These are phyloP conservation scores for Phytophthora gonapodyides DNA, from an alignment of 352 stramenopile genomes.

Conservation along the genomic window DNA sequence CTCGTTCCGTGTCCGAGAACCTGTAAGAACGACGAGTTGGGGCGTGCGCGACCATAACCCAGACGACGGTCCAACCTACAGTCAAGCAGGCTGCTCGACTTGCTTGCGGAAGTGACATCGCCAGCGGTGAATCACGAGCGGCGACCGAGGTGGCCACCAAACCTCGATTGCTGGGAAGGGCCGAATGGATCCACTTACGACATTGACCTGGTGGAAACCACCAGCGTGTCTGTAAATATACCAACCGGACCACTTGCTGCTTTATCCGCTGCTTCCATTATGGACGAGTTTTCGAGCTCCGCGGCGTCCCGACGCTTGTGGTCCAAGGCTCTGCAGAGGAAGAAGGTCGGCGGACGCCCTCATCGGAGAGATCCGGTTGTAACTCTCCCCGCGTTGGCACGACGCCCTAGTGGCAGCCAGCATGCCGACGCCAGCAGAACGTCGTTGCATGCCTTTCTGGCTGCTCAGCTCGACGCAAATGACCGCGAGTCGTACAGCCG, in stretches of 20 bases:
- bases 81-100: no score
- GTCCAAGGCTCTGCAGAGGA: constrained; percentile 20
- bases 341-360: constrained; percentile 2
- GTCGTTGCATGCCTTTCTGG: constrained; percentile 21
- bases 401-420: constrained; percentile 10
- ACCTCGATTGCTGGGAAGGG: no score
- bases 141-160: no score
- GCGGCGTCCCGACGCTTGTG: constrained; percentile 8
- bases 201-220: not conserved
- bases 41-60: no score
- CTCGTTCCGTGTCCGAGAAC: no score
- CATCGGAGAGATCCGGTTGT: constrained; percentile 11
- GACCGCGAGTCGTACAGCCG: constrained; percentile 30
- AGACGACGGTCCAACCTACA: no score
- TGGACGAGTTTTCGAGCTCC: constrained; percentile 18
- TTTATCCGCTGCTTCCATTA: not conserved
- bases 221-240: constrained; percentile 11
- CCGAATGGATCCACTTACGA: no score
- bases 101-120: no score
- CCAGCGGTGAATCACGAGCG: no score
- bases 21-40: no score
- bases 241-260: not conserved
- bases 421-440: not conserved
- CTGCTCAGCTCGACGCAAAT: constrained; percentile 17
- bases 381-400: constrained; percentile 24